Conservation (phyloP, 1,139 yeast species). For the Pichia cactophila region DNA sequence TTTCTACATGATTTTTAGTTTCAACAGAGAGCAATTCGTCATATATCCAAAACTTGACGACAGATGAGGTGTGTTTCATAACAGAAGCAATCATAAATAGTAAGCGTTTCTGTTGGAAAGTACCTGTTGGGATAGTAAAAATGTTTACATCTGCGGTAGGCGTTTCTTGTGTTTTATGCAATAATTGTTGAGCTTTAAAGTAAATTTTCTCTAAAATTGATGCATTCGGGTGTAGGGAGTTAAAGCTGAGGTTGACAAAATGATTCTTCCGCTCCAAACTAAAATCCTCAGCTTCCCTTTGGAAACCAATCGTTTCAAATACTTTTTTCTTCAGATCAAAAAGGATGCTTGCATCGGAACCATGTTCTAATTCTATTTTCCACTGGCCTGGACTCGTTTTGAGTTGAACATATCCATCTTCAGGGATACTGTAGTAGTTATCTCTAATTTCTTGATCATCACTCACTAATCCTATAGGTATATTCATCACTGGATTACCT, state of each 20-base stretch:
- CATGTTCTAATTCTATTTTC: slow-evolving; percentile 37
- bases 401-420: slow-evolving; percentile 66
- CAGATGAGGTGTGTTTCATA: slow-evolving; percentile 48
- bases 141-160: slow-evolving; percentile 62
- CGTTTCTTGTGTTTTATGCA: background rate
- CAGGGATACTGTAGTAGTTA: background rate
- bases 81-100: slow-evolving; percentile 77
- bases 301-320: background rate
- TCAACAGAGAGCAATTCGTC: slow-evolving; percentile 71
- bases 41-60: slow-evolving; percentile 81
- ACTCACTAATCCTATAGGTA: background rate
- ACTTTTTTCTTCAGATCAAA: background rate
- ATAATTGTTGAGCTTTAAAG: background rate
- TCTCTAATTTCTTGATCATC: too few species aligned
- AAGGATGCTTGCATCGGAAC: background rate
- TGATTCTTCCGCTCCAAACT: background rate
- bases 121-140: slow-evolving; percentile 71
- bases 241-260: background rate
- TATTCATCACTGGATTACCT: background rate
- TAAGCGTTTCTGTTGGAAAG: slow-evolving; percentile 62
- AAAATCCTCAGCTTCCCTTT: too few species aligned
- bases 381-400: slow-evolving; percentile 64
- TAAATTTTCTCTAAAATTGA: background rate
- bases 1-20: slow-evolving; percentile 54
- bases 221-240: background rate